Conservation (phyloP, 306 rosid genomes). For the Inga oerstediana region DNA sequence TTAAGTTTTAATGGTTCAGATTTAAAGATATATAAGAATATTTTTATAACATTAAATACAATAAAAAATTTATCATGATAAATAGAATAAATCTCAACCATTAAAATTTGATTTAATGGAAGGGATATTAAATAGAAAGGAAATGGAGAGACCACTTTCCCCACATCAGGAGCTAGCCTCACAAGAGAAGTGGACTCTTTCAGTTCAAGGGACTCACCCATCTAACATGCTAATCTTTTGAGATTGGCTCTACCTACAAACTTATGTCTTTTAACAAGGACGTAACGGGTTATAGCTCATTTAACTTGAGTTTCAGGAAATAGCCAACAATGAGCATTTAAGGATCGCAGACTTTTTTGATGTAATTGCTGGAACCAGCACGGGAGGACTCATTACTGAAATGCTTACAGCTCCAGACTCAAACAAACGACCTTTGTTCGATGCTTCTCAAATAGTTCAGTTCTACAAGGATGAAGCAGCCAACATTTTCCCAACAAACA, state of each 20-base stretch:
- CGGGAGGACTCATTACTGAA: constrained; percentile 1
- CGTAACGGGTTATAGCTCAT: not conserved
- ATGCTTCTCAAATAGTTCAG: not conserved
- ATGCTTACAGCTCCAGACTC: constrained; percentile 6
- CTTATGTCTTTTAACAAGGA: not conserved
- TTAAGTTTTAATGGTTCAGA: no score
- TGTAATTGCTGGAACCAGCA: not conserved
- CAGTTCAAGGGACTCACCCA: no score
- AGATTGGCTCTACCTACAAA: no score
- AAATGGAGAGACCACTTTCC: no score
- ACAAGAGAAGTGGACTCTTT: no score
- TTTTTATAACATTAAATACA: no score
- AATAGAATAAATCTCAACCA: no score
- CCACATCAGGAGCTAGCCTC: no score
- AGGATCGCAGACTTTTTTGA: constrained; percentile 18
- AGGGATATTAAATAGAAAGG: no score
- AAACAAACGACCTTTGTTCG: not conserved
- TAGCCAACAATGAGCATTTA: not conserved
- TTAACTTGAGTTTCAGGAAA: not conserved
- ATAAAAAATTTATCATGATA: no score
- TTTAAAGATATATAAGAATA: no score
- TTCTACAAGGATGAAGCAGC: not conserved
- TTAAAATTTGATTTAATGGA: no score
- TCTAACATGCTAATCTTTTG: not conserved
- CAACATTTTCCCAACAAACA: not conserved